Evolutionary conservation across 148 eudicot species (phyloP).

Genomic region (Diospyros lotus): DNA sequence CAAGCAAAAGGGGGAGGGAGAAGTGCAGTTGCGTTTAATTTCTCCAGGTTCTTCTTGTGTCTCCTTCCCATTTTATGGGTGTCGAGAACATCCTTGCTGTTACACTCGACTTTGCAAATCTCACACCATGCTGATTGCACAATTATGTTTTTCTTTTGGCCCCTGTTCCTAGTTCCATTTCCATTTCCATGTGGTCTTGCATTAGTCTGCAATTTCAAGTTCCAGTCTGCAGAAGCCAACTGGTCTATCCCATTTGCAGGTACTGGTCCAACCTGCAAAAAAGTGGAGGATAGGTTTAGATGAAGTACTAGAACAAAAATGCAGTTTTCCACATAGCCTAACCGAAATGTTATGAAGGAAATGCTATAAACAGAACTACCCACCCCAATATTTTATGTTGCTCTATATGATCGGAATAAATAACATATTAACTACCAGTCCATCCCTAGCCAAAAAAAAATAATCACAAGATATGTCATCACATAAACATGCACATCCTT

Average conservation of each 20-base stretch:
- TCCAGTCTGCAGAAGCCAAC: slow-evolving; percentile 12
- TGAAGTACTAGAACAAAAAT: background rate
- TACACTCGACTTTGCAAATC: slow-evolving; percentile 43
- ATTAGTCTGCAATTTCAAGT: slow-evolving; percentile 8
- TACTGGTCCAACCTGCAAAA: slow-evolving; percentile 23
- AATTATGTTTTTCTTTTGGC: slow-evolving; percentile 30
- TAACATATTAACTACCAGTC: background rate
- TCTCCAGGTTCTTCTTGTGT: slow-evolving; percentile 50
- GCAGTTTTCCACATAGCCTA: background rate
- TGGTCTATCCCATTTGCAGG: slow-evolving; percentile 18
- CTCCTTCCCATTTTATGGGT: slow-evolving; percentile 50
- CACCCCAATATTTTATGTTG: background rate
- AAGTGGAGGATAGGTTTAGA: background rate
- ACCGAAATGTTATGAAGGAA: background rate
- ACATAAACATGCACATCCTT: too few species aligned
- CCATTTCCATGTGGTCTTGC: slow-evolving; percentile 8
- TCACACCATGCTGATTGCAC: slow-evolving; percentile 48
- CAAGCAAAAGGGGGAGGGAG: slow-evolving; percentile 4
- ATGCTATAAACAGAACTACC: background rate
- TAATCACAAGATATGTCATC: too few species aligned
- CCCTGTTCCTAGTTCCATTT: slow-evolving; percentile 11
- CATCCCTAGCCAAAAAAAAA: background rate
- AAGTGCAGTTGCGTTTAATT: slow-evolving; percentile 20
- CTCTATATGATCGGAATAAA: background rate
- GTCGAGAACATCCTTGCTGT: slow-evolving; percentile 39